Evolutionary conservation across 306 rosid species (phyloP), one percentile per base, ranked within the genome.

Genomic region (Ceratonia siliqua): DNA sequence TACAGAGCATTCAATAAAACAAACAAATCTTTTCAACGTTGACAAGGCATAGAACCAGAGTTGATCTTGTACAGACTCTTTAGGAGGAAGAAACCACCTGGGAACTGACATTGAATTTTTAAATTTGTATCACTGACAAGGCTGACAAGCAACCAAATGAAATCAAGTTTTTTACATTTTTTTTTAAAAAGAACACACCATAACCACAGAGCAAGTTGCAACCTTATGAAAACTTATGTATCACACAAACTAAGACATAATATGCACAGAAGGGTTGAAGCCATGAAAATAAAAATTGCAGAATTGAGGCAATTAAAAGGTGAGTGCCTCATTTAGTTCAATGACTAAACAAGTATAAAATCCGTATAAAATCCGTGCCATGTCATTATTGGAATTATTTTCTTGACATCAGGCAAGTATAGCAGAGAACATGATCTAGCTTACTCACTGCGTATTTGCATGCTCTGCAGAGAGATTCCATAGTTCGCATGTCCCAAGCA

Each of bases 401-500:
- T 71, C 52, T 42, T 72, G 46, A 72, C 28, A 85, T 35, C 25
- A 28, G 20, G 27, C 35, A 70, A 70, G 36, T 65, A 38, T 52
- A 74, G 53, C 56, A 25, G 39, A 57, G 53, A 77, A 30, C 58
- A 76, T 25, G 48, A 65, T 73, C 48, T 61, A 76, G 79, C 69
- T 55, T 80, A 92, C 97, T 83, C 81, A 93, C 98, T 21, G 99
- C 99, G 58, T 95, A 92, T 95, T 95, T 95, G 86, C 99, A 95
- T 46, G 99, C 97, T 77, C 99, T 92, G 89, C 98, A 95, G 59
- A 95, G 90, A 82, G 98, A 95, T 84, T 95, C 99, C 99, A 95
- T 95, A 63, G 99, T 95, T 80, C 92, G 86, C 96, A 95, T 85
- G 89, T 95, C 99, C 99, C 99, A 95, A 75, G 99, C 99, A 73